Conservation (phyloP, 2,329 filamentous ascomycete species). For the Fragosphaeria purpurea region DNA sequence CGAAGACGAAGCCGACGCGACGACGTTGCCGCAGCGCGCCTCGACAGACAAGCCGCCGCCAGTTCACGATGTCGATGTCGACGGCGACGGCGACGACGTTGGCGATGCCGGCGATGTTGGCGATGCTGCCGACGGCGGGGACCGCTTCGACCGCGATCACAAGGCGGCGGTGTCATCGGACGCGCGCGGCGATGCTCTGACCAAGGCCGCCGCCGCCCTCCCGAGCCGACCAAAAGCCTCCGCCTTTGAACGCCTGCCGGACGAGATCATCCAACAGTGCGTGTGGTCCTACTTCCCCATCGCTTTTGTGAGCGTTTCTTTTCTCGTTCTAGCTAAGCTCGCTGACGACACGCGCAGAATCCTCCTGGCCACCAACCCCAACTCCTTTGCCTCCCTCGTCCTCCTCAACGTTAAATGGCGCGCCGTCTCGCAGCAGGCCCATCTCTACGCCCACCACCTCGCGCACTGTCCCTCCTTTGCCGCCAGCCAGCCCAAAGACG, state of each 20-base stretch:
- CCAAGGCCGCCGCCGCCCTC: too few relatives aligned
- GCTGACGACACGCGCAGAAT: constrained; percentile 35
- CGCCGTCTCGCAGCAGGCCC: constrained; percentile 49
- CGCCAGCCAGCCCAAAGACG: constrained; percentile 31
- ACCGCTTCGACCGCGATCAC: too few relatives aligned
- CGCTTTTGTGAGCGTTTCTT: not conserved
- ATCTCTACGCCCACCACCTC: constrained; percentile 55
- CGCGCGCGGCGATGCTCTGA: too few relatives aligned
- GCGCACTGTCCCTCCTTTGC: constrained; percentile 50
- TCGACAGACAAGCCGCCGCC: constrained; percentile 25
- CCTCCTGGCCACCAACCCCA: constrained; percentile 47
- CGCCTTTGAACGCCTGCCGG: constrained; percentile 48
- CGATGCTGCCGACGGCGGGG: too few relatives aligned
- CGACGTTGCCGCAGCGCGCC: constrained; percentile 11
- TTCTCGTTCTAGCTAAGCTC: not conserved
- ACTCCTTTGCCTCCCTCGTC: constrained; percentile 56
- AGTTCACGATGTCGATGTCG: constrained; percentile 13
- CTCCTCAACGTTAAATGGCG: constrained; percentile 58
- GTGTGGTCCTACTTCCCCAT: constrained; percentile 17
- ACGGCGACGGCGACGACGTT: constrained; percentile 1
- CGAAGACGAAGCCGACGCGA: constrained; percentile 8
- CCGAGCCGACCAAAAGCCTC: not conserved
- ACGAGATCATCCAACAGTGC: constrained; percentile 62
- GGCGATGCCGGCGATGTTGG: too few relatives aligned
- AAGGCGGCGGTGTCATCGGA: too few relatives aligned